Percentiles rank a stretch among this genome's conserved stretches.
Conservation (phyloP, 2,329 filamentous ascomycete genomes). For the Periconia sp. region DNA sequence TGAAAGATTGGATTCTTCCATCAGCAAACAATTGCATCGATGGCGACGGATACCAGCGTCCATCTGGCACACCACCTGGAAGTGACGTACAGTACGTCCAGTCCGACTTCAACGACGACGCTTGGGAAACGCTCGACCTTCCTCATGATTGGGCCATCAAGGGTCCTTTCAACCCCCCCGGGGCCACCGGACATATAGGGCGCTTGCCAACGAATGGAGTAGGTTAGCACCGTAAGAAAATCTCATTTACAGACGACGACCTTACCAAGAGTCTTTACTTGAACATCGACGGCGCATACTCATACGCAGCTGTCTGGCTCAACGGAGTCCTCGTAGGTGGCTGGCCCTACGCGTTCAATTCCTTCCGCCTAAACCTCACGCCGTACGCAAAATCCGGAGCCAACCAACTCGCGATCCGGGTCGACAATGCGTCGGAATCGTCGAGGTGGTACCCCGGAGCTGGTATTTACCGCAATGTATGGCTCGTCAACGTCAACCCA, state of each 20-base stretch:
- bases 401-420: constrained; percentile 52
- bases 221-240: constrained; percentile 54
- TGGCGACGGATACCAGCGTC: constrained; percentile 36
- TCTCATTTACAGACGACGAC: constrained; percentile 29
- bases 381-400: constrained; percentile 43
- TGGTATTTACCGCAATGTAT: constrained; percentile 58
- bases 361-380: constrained; percentile 55
- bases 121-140: constrained; percentile 47
- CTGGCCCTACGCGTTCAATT: constrained; percentile 56
- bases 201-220: constrained; percentile 56
- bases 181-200: constrained; percentile 46
- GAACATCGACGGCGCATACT: constrained; percentile 57
- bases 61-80: constrained; percentile 28
- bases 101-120: constrained; percentile 42
- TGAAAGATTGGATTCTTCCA: constrained; percentile 49
- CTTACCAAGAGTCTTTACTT: constrained; percentile 48
- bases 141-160: constrained; percentile 56
- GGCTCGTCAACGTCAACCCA: constrained; percentile 53
- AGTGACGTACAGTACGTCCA: constrained; percentile 38
- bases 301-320: constrained; percentile 56
- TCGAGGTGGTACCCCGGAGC: constrained; percentile 59
- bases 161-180: constrained; percentile 45
- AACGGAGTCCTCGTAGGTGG: constrained; percentile 55
- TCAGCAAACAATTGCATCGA: constrained; percentile 43
- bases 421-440: constrained; percentile 53